These are phyloP conservation scores for Favolaschia claudopus DNA, from an alignment of 768 basidiomycete species.

Conservation along the genomic window DNA sequence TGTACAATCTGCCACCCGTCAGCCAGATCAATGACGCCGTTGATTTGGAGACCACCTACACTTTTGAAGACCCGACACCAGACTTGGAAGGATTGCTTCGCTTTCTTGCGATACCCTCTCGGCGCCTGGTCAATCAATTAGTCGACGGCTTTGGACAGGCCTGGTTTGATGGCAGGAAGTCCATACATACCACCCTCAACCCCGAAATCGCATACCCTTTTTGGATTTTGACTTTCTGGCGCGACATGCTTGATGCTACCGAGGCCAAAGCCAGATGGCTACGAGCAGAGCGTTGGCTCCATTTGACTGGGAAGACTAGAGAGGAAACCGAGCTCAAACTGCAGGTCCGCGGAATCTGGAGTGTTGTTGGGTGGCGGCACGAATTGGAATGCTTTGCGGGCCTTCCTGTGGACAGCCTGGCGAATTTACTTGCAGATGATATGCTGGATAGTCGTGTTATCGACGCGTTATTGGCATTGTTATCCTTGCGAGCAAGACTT, in stretches of 20 bases:
- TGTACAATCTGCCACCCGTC: background rate
- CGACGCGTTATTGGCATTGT: background rate
- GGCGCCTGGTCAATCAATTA: background rate
- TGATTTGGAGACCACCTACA: background rate
- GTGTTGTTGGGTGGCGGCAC: background rate
- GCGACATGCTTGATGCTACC: background rate
- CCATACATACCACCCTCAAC: background rate
- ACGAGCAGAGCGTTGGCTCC: background rate
- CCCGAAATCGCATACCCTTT: background rate
- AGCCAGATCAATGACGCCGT: background rate
- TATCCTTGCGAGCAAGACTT: background rate
- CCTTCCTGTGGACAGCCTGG: background rate
- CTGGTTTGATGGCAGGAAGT: conserved; percentile 6
- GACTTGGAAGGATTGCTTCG: conserved; percentile 1
- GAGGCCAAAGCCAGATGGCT: background rate
- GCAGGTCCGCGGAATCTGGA: background rate
- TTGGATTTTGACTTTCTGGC: background rate
- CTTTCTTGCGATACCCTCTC: background rate
- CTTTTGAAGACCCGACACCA: background rate
- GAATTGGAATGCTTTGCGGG: background rate
- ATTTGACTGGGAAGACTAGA: background rate
- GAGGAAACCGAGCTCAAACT: background rate
- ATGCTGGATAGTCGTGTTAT: background rate
- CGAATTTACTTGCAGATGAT: background rate
- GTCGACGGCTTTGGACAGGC: conserved; percentile 1